These are phyloP conservation scores for Austroboletus niveus DNA, from an alignment of 1,284 basidiomycete genomes.

Conservation along the genomic window DNA sequence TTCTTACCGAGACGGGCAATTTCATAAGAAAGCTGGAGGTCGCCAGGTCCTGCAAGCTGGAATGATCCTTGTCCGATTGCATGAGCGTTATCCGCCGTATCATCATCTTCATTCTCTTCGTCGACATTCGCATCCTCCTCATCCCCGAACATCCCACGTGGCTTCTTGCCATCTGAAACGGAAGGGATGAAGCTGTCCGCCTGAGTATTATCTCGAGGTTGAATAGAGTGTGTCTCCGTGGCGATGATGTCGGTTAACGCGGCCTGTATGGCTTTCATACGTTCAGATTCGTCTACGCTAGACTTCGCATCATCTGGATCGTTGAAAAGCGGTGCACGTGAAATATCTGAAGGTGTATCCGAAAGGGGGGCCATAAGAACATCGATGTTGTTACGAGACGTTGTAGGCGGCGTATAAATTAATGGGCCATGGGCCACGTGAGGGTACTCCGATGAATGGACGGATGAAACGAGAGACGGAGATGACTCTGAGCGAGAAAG, in stretches of 20 bases:
- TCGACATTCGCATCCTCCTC: slow-evolving; percentile 36
- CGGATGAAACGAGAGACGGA: slow-evolving; percentile 31
- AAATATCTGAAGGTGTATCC: slow-evolving; percentile 46
- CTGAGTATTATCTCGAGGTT: slow-evolving; percentile 15
- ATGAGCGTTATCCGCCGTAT: slow-evolving; percentile 43
- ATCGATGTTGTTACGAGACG: slow-evolving; percentile 60
- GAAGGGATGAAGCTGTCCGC: slow-evolving; percentile 8
- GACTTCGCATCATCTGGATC: slow-evolving; percentile 67
- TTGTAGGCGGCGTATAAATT: slow-evolving; percentile 32
- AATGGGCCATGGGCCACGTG: slow-evolving; percentile 10
- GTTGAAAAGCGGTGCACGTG: slow-evolving; percentile 76
- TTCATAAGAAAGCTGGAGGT: slow-evolving; percentile 82
- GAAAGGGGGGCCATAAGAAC: slow-evolving; percentile 71
- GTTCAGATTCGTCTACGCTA: slow-evolving; percentile 63
- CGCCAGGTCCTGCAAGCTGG: slow-evolving; percentile 78
- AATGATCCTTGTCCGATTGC: slow-evolving; percentile 52
- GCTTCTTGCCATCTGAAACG: slow-evolving; percentile 16
- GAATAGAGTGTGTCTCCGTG: slow-evolving; percentile 54
- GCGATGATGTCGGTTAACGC: slow-evolving; percentile 94
- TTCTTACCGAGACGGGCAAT: slow-evolving; percentile 75
- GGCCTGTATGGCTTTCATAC: slow-evolving; percentile 93
- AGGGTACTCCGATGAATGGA: slow-evolving; percentile 9
- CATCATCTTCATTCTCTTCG: slow-evolving; percentile 39
- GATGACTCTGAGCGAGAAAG: slow-evolving; percentile 41
- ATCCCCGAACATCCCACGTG: slow-evolving; percentile 36